Evolutionary conservation across 2,329 filamentous ascomycete species (phyloP).

Genomic region (Periconia digitata): DNA sequence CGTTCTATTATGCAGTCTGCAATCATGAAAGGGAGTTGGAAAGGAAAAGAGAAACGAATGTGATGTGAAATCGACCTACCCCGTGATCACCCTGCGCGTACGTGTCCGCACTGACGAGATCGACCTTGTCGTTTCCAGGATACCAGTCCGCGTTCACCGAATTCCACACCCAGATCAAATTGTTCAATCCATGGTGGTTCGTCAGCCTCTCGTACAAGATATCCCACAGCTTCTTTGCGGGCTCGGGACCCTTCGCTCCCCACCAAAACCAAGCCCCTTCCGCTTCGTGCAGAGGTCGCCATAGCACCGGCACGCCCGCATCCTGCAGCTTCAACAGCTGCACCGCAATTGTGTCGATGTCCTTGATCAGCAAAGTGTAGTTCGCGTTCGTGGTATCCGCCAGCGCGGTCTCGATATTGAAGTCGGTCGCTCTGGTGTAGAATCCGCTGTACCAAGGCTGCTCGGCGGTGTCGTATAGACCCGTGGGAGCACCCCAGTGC

Average conservation of each 20-base stretch:
- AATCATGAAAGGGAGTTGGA: not conserved
- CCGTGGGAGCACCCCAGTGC: slow-evolving; percentile 53
- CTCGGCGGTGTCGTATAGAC: slow-evolving; percentile 50
- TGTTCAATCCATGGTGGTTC: slow-evolving; percentile 49
- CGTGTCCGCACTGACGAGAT: slow-evolving; percentile 51
- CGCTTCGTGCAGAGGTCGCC: slow-evolving; percentile 54
- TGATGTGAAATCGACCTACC: slow-evolving; percentile 33
- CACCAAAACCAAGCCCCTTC: slow-evolving; percentile 58
- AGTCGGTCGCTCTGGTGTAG: slow-evolving; percentile 54
- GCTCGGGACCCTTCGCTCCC: slow-evolving; percentile 52
- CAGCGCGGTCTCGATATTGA: slow-evolving; percentile 49
- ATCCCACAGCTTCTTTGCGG: slow-evolving; percentile 48
- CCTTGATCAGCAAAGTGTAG: slow-evolving; percentile 51
- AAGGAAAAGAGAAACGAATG: not conserved
- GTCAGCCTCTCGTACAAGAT: slow-evolving; percentile 51
- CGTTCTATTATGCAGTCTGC: not conserved
- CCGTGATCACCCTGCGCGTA: slow-evolving; percentile 50
- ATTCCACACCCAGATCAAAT: slow-evolving; percentile 57
- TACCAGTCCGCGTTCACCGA: slow-evolving; percentile 51
- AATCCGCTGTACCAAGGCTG: slow-evolving; percentile 54
- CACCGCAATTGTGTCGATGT: slow-evolving; percentile 53
- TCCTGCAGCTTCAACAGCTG: slow-evolving; percentile 49
- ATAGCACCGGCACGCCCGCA: slow-evolving; percentile 52
- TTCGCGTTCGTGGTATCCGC: slow-evolving; percentile 48
- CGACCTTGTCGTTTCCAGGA: slow-evolving; percentile 49